Conservation (phyloP, 2,329 filamentous ascomycete species). For the Clarireedia homoeocarpa region DNA sequence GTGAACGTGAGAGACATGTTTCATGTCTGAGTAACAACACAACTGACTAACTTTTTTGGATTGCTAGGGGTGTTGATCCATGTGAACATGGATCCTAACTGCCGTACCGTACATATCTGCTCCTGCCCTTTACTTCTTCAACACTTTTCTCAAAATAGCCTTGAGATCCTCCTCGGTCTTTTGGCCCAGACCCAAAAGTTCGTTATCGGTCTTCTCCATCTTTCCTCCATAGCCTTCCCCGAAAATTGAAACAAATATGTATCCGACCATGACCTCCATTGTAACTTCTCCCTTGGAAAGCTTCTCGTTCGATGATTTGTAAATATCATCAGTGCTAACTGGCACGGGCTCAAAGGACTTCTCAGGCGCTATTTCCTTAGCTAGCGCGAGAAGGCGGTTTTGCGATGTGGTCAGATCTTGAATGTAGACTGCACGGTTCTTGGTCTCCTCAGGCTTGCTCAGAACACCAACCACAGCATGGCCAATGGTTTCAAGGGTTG, state of each 20-base stretch:
- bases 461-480: conserved; percentile 43
- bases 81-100: too few relatives aligned
- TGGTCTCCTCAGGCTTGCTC: conserved; percentile 41
- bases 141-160: conserved; percentile 22
- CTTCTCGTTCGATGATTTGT: conserved; percentile 15
- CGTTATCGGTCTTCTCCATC: conserved; percentile 33
- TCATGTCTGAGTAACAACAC: too few relatives aligned
- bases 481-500: conserved; percentile 39
- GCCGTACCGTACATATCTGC: too few relatives aligned
- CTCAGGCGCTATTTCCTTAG: conserved; percentile 29
- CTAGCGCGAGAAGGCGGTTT: conserved; percentile 30
- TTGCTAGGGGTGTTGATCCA: too few relatives aligned
- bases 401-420: conserved; percentile 39
- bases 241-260: conserved; percentile 30
- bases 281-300: conserved; percentile 25
- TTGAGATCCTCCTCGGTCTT: conserved; percentile 35
- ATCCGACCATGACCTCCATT: conserved; percentile 27
- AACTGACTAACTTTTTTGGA: too few relatives aligned
- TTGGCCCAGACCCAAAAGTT: conserved; percentile 35
- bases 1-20: too few relatives aligned
- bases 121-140: neutral
- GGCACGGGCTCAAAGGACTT: conserved; percentile 23
- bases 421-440: conserved; percentile 43
- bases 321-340: conserved; percentile 11
- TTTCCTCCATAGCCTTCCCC: conserved; percentile 28